Conservation (phyloP, 345 rosid genomes). For the Firmiana major region DNA sequence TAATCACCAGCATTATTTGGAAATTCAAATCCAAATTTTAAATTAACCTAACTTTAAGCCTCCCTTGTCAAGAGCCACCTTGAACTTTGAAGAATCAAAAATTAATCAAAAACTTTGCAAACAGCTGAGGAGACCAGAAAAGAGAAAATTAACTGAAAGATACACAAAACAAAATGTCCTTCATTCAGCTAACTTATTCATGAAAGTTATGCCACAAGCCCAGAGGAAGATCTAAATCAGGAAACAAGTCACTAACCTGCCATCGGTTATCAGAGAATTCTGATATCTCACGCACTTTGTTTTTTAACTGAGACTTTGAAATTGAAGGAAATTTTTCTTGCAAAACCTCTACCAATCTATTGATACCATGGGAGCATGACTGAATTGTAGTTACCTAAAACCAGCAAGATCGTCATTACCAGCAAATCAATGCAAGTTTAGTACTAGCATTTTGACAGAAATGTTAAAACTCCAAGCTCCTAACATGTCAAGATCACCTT, state of each 20-base stretch:
- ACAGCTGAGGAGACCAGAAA: background rate
- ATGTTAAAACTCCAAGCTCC: background rate
- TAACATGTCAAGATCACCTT: background rate
- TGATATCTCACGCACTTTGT: conserved; percentile 81
- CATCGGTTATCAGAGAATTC: conserved; percentile 72
- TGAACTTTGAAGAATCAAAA: background rate
- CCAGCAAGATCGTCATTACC: conserved; percentile 25
- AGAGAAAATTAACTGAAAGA: conserved; percentile 29
- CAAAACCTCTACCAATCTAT: conserved; percentile 62
- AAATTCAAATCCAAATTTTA: background rate
- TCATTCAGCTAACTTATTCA: background rate
- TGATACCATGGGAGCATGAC: conserved; percentile 63
- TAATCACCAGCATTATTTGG: background rate
- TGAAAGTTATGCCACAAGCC: background rate
- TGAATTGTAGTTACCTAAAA: conserved; percentile 68
- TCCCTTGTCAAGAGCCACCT: background rate
- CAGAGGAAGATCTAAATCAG: background rate
- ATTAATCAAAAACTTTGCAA: background rate
- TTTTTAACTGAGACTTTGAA: conserved; percentile 62
- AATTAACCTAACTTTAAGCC: background rate
- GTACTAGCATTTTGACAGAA: background rate
- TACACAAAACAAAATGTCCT: background rate
- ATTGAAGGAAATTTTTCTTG: conserved; percentile 68
- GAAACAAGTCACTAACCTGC: conserved; percentile 68
- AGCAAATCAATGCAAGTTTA: background rate